Evolutionary conservation across 257 asterid genomes (phyloP).

Genomic region (Nicotiana attenuata): DNA sequence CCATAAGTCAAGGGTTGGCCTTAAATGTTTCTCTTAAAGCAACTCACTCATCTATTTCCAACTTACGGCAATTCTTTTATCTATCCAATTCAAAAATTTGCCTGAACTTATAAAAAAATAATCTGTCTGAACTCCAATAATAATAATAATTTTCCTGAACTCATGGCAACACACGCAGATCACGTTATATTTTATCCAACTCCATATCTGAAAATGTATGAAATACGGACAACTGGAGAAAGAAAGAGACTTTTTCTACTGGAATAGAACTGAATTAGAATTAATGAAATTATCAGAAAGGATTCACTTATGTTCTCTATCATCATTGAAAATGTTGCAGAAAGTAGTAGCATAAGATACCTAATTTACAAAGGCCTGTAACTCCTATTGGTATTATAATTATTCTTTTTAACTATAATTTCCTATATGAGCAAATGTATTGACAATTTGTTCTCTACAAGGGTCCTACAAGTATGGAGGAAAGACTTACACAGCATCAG

Average conservation of each 20-base stretch:
- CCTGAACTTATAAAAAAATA: background rate
- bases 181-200: background rate
- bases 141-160: background rate
- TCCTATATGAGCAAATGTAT: background rate
- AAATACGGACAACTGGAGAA: background rate
- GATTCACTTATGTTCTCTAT: background rate
- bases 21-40: background rate
- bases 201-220: background rate
- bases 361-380: background rate
- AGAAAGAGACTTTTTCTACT: background rate
- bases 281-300: background rate
- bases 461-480: conserved; percentile 26
- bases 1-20: background rate
- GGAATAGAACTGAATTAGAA: background rate
- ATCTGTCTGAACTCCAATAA: too few species aligned
- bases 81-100: background rate
- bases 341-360: background rate
- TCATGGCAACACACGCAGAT: background rate
- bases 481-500: too few species aligned
- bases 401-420: background rate
- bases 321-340: background rate
- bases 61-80: background rate
- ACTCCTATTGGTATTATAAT: background rate
- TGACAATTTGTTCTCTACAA: conserved; percentile 19
- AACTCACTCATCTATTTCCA: background rate